These are phyloP conservation scores for Stevia rebaudiana DNA, from an alignment of 140 eudicot species.

Conservation along the genomic window DNA sequence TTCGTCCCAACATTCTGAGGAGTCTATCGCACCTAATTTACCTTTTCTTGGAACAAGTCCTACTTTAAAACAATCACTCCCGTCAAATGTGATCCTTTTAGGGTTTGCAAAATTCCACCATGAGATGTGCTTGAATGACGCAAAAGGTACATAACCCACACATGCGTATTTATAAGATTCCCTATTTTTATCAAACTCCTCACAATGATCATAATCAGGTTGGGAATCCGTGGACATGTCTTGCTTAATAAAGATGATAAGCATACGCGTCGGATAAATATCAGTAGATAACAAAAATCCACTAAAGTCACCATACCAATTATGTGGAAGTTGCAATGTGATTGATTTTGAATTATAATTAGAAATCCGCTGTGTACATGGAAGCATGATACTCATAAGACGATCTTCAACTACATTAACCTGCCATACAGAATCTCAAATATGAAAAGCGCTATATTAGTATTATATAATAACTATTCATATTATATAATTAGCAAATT, in stretches of 20 bases:
- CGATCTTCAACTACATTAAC: conserved; percentile 1
- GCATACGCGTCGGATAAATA: not conserved
- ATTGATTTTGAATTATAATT: not conserved
- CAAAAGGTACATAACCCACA: conserved; percentile 12
- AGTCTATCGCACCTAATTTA: not conserved
- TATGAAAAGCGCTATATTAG: not conserved
- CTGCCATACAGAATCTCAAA: not conserved
- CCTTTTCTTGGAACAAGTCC: conserved; percentile 1
- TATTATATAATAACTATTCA: too few relatives aligned
- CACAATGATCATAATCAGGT: not conserved
- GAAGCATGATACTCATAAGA: not conserved
- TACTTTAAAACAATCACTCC: not conserved
- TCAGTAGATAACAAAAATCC: not conserved
- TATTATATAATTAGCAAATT: too few relatives aligned
- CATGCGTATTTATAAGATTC: not conserved
- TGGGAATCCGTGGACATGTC: not conserved
- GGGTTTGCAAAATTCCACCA: not conserved
- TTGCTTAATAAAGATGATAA: not conserved
- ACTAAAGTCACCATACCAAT: conserved; percentile 1
- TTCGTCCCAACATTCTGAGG: not conserved
- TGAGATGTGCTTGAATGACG: conserved; percentile 1
- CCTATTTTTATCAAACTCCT: not conserved
- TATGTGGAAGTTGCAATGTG: not conserved
- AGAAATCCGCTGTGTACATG: too few relatives aligned
- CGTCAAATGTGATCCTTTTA: not conserved